These are phyloP conservation scores for Conticribra guillardii DNA, from an alignment of 108 stramenopile species.

Conservation along the genomic window DNA sequence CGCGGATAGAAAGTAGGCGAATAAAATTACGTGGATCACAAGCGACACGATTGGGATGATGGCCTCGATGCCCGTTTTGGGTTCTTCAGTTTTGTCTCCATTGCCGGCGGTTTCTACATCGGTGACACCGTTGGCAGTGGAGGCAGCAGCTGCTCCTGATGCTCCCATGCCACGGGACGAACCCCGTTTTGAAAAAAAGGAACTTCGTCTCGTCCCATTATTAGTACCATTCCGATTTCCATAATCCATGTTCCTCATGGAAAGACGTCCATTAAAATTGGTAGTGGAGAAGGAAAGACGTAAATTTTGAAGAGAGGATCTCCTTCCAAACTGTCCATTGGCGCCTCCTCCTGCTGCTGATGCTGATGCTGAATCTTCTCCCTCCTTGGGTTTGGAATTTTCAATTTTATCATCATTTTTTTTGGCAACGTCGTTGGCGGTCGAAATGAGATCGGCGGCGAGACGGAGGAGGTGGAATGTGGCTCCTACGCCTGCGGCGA, in stretches of 20 bases:
- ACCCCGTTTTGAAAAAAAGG: too few relatives aligned
- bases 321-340: too few relatives aligned
- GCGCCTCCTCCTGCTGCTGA: too few relatives aligned
- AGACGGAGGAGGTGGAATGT: constrained; percentile 75
- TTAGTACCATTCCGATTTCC: neutral
- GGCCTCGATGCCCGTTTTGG: constrained; percentile 28
- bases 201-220: neutral
- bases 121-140: neutral
- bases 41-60: constrained; percentile 35
- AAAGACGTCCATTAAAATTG: constrained; percentile 36
- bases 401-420: constrained; percentile 57
- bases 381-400: constrained; percentile 29
- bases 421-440: constrained; percentile 48
- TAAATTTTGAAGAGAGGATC: too few relatives aligned
- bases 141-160: neutral
- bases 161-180: too few relatives aligned
- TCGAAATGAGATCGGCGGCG: constrained; percentile 65
- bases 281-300: constrained; percentile 9
- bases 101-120: neutral
- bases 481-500: constrained; percentile 53
- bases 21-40: constrained; percentile 19
- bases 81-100: constrained; percentile 23
- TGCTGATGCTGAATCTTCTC: too few relatives aligned
- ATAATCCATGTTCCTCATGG: constrained; percentile 12
- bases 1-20: constrained; percentile 40